phyloP scores from a whole-genome alignment of 305 asterid species.

The Solanum hybrid region DNA sequence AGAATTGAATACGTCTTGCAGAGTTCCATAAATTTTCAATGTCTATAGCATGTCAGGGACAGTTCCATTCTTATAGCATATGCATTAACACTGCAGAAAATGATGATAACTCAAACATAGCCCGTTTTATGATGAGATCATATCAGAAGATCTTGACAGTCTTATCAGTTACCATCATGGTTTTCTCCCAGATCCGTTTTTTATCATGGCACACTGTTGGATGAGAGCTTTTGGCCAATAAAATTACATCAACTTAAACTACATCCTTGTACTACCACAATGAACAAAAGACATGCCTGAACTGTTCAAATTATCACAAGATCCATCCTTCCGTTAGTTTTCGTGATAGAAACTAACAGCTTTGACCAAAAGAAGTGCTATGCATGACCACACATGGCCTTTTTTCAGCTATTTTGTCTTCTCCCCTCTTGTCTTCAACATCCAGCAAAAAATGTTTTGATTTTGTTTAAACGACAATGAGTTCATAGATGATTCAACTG shows the following conservation, averaged over 20 bases:
- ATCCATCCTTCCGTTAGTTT: background rate
- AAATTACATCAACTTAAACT: background rate
- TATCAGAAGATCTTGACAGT: background rate
- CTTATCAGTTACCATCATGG: background rate
- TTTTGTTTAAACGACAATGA: background rate
- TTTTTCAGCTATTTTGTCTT: background rate
- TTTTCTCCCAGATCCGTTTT: background rate
- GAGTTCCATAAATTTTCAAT: background rate
- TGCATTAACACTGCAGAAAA: background rate
- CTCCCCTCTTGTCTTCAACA: background rate
- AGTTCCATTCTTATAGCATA: background rate
- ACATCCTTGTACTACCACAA: background rate
- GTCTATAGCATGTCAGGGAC: background rate
- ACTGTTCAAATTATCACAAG: background rate
- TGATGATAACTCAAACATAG: background rate
- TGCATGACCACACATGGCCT: background rate
- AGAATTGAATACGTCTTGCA: background rate
- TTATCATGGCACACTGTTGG: background rate
- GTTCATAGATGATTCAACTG: background rate
- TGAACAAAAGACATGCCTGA: background rate
- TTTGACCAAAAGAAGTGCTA: background rate
- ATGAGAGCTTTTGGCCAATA: background rate
- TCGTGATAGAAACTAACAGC: background rate
- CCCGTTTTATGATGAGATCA: background rate
- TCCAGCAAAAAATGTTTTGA: background rate